Conservation (phyloP, 2,329 filamentous ascomycete species). For the Calonectria hawksworthii region DNA sequence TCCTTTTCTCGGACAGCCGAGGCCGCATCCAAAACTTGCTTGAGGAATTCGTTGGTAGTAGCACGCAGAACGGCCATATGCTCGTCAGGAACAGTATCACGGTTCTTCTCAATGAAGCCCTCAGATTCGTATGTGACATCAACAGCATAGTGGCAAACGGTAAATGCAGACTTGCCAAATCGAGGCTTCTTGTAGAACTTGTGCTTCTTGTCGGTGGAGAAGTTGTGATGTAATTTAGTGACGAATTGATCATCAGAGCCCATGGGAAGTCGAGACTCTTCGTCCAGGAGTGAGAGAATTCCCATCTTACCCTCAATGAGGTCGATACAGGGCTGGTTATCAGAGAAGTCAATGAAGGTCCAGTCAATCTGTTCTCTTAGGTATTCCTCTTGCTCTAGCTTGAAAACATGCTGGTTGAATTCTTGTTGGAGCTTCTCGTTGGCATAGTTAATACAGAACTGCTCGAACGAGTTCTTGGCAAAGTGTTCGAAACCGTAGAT, state of each 20-base stretch:
- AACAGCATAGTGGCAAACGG: slow-evolving; percentile 97
- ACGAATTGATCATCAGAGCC: slow-evolving; percentile 98
- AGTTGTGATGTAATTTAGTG: slow-evolving; percentile 95
- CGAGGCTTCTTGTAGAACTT: slow-evolving; percentile 99
- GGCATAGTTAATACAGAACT: slow-evolving; percentile 99
- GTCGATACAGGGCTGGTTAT: slow-evolving; percentile 99
- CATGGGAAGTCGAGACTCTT: slow-evolving; percentile 97
- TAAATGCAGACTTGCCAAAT: slow-evolving; percentile 97
- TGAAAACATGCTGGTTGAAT: slow-evolving; percentile 99
- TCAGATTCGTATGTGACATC: slow-evolving; percentile 99
- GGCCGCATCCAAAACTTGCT: slow-evolving; percentile 86
- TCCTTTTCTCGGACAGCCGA: slow-evolving; percentile 93
- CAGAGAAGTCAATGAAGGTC: slow-evolving; percentile 99
- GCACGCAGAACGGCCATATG: slow-evolving; percentile 93
- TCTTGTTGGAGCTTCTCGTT: slow-evolving; percentile 99
- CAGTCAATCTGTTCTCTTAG: slow-evolving; percentile 96
- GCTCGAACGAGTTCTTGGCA: slow-evolving; percentile 99
- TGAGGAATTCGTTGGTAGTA: slow-evolving; percentile 88
- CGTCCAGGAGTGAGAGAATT: slow-evolving; percentile 91
- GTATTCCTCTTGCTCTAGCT: slow-evolving; percentile 98
- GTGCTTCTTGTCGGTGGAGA: slow-evolving; percentile 91
- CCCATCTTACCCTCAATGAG: slow-evolving; percentile 97
- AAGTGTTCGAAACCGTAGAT: slow-evolving; percentile 99
- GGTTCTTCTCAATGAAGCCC: slow-evolving; percentile 99
- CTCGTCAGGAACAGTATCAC: slow-evolving; percentile 98